Evolutionary conservation across 768 basidiomycete genomes (phyloP).

Genomic region (Amanita jacksonii): DNA sequence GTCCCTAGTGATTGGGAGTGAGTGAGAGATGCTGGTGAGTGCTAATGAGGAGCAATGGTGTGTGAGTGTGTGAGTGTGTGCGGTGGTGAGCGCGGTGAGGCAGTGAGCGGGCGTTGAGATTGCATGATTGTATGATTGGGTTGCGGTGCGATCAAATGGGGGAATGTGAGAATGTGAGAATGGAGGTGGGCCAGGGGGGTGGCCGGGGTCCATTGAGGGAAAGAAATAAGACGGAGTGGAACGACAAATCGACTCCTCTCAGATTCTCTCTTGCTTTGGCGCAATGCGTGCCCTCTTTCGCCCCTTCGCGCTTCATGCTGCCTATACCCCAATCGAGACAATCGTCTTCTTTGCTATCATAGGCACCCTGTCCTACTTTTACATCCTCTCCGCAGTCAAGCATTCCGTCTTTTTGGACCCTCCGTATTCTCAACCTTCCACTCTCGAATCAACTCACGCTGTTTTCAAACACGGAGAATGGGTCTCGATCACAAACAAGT

Average conservation of each 20-base stretch:
- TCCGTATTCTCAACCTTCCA: conserved; percentile 26
- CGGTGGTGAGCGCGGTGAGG: too few species aligned
- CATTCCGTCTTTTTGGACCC: conserved; percentile 75
- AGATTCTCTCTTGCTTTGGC: too few species aligned
- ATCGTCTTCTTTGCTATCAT: conserved; percentile 86
- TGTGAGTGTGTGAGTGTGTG: too few species aligned
- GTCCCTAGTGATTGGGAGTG: too few species aligned
- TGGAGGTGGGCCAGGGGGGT: background rate
- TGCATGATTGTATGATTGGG: background rate
- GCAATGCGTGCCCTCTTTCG: conserved; percentile 51
- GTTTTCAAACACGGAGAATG: conserved; percentile 48
- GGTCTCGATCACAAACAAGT: conserved; percentile 46
- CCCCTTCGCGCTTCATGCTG: conserved; percentile 63
- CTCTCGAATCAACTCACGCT: conserved; percentile 48
- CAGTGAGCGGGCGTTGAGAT: too few species aligned
- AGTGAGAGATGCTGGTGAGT: too few species aligned
- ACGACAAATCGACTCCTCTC: background rate
- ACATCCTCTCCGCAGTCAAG: conserved; percentile 83
- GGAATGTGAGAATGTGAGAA: too few species aligned
- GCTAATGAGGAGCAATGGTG: too few species aligned
- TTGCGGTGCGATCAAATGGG: background rate
- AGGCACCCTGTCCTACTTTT: conserved; percentile 92
- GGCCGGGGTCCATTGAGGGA: background rate
- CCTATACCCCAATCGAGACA: conserved; percentile 76
- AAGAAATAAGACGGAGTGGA: background rate